Conservation (phyloP, 768 basidiomycete species). For the Rhodotorula paludigena region DNA sequence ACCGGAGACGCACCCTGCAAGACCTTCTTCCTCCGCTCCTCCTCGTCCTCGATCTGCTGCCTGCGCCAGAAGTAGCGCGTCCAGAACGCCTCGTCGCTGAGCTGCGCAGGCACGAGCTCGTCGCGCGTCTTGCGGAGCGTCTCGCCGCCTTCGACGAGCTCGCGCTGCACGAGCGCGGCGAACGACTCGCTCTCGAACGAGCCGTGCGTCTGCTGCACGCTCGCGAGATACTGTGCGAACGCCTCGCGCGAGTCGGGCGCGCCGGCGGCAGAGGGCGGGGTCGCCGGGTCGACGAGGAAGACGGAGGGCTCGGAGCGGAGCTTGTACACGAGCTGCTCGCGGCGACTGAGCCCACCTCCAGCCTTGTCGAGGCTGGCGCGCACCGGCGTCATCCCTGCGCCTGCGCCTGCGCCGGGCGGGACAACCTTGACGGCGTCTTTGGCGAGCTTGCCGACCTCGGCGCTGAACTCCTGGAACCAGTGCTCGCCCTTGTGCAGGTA, state of each 20-base stretch:
- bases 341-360: conserved; percentile 38
- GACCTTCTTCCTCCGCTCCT: conserved; percentile 63
- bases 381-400: not conserved
- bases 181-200: not conserved
- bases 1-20: conserved; percentile 57
- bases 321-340: conserved; percentile 47
- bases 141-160: conserved; percentile 52
- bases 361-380: not conserved
- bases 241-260: conserved; percentile 26
- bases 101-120: conserved; percentile 2
- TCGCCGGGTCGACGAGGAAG: conserved; percentile 47
- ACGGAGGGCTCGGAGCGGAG: conserved; percentile 47
- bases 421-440: conserved; percentile 51
- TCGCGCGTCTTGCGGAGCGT: conserved; percentile 38
- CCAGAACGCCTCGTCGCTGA: conserved; percentile 63
- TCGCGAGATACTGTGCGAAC: conserved; percentile 22
- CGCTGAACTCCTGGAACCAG: conserved; percentile 42
- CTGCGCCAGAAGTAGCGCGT: conserved; percentile 78
- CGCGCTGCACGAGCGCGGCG: conserved; percentile 55
- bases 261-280: conserved; percentile 18
- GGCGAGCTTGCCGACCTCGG: conserved; percentile 48
- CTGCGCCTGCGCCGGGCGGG: conserved; percentile 44
- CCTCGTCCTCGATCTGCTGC: conserved; percentile 40
- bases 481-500: conserved; percentile 48
- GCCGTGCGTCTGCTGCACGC: conserved; percentile 46